phyloP scores from a whole-genome alignment of 805 yeast species.

The Lachancea kluyveri region DNA sequence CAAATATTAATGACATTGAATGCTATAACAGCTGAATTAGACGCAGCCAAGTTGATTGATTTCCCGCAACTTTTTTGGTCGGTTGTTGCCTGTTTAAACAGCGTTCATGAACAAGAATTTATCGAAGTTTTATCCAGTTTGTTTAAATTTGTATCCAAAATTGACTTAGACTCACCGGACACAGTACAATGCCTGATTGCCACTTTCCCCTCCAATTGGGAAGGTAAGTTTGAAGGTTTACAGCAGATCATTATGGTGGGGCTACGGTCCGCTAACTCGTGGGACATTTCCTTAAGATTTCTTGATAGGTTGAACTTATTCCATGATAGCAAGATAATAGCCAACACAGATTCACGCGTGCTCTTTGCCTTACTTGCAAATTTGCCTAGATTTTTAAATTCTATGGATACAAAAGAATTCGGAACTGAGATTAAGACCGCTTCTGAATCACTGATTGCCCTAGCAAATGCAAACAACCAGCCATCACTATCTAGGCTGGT shows the following conservation, averaged over 20 bases:
- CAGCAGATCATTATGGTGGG: slow-evolving; percentile 79
- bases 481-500: slow-evolving; percentile 64
- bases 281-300: slow-evolving; percentile 68
- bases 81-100: slow-evolving; percentile 81
- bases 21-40: slow-evolving; percentile 83
- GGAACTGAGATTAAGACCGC: slow-evolving; percentile 44
- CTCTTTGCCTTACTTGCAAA: slow-evolving; percentile 70
- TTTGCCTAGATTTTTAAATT: slow-evolving; percentile 78
- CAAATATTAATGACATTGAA: slow-evolving; percentile 94
- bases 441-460: slow-evolving; percentile 48
- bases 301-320: slow-evolving; percentile 64
- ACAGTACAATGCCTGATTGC: slow-evolving; percentile 77
- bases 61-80: slow-evolving; percentile 97
- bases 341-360: slow-evolving; percentile 61
- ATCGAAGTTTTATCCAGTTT: slow-evolving; percentile 80
- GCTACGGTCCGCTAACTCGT: slow-evolving; percentile 70
- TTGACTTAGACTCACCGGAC: slow-evolving; percentile 78
- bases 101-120: slow-evolving; percentile 89
- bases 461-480: slow-evolving; percentile 55
- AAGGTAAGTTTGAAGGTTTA: slow-evolving; percentile 85
- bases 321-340: slow-evolving; percentile 70
- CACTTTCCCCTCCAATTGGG: slow-evolving; percentile 94
- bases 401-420: slow-evolving; percentile 55
- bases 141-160: slow-evolving; percentile 76
- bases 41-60: slow-evolving; percentile 68